A percentile compares a stretch with the other conserved stretches of the same genome.
These are phyloP conservation scores for Cynara cardunculus DNA, from an alignment of 129 eudicot species.

Conservation along the genomic window DNA sequence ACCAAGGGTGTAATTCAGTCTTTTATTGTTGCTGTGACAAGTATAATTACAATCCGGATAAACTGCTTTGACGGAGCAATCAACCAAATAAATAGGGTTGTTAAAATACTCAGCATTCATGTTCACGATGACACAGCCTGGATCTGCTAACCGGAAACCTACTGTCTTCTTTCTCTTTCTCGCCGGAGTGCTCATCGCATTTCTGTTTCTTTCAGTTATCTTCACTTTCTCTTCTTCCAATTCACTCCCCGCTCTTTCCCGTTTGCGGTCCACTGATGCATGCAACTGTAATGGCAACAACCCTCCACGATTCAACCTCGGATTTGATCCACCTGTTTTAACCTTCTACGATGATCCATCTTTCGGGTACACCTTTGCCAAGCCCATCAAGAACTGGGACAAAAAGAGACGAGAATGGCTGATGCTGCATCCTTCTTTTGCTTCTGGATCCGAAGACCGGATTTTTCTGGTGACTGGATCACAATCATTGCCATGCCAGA, in stretches of 20 bases:
- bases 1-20: background rate
- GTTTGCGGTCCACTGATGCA: background rate
- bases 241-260: background rate
- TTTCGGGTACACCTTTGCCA: constrained; percentile 32
- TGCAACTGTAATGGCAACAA: background rate
- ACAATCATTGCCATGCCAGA: constrained; percentile 29
- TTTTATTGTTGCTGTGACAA: background rate
- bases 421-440: constrained; percentile 26
- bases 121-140: background rate
- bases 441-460: constrained; percentile 11
- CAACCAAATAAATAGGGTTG: background rate
- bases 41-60: background rate
- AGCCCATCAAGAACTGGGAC: constrained; percentile 28
- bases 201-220: constrained; percentile 19
- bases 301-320: constrained; percentile 23
- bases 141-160: background rate
- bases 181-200: constrained; percentile 29
- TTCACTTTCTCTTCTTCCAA: constrained; percentile 16
- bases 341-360: constrained; percentile 43
- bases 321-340: constrained; percentile 31
- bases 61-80: background rate
- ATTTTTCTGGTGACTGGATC: constrained; percentile 36
- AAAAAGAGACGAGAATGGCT: constrained; percentile 32
- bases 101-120: background rate
- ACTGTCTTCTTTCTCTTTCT: constrained; percentile 14